These are phyloP conservation scores for Cetraspora pellucida DNA, from an alignment of 192 early-diverging fungal genomes.

Conservation along the genomic window DNA sequence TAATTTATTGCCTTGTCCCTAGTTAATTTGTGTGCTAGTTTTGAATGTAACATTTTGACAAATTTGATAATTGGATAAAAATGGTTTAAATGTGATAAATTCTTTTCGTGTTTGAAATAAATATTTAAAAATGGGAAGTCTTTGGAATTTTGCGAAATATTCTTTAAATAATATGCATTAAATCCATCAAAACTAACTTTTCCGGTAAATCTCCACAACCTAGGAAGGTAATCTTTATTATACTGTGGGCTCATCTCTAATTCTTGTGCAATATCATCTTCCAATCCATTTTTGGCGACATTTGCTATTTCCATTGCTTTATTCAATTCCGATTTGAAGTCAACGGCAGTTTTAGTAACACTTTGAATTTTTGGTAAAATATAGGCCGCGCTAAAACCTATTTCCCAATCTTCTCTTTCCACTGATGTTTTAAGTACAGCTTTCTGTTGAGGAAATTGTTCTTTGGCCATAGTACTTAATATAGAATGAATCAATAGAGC, in stretches of 20 bases:
- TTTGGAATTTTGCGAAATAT: background rate
- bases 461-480: background rate
- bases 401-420: constrained; percentile 22
- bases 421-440: background rate
- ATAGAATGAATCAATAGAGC: constrained; percentile 21
- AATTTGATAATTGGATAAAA: constrained; percentile 26
- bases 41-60: constrained; percentile 9
- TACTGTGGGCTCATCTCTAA: background rate
- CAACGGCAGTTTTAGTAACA: background rate
- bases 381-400: background rate
- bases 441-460: background rate
- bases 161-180: background rate
- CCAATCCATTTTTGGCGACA: background rate
- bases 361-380: constrained; percentile 16
- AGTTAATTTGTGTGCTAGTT: constrained; percentile 19
- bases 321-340: background rate
- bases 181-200: background rate
- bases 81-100: constrained; percentile 6
- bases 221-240: constrained; percentile 2
- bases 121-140: constrained; percentile 17
- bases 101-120: constrained; percentile 28
- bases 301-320: background rate
- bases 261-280: constrained; percentile 11
- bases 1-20: background rate
- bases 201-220: constrained; percentile 25